Conservation (phyloP, 2,329 filamentous ascomycete genomes). For the Pseudogymnoascus sp. region DNA sequence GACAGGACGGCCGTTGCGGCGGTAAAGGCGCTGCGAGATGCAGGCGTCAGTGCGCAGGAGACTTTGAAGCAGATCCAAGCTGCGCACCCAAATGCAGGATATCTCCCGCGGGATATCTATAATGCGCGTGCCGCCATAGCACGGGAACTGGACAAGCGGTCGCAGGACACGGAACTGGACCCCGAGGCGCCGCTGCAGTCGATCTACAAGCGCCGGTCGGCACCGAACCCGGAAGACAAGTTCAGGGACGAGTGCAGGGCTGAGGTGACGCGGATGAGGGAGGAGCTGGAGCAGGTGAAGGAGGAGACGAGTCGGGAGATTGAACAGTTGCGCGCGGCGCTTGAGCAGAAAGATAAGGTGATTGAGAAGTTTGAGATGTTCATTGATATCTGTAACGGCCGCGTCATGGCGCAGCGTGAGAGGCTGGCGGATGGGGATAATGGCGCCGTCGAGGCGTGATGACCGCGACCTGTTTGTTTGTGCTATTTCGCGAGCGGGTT, state of each 20-base stretch:
- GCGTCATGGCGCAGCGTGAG: conserved; percentile 57
- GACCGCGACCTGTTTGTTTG: background rate
- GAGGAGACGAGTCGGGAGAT: conserved; percentile 53
- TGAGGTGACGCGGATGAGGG: conserved; percentile 51
- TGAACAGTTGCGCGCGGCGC: conserved; percentile 48
- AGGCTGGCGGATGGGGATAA: conserved; percentile 34
- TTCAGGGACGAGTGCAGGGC: conserved; percentile 55
- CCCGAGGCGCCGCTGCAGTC: conserved; percentile 49
- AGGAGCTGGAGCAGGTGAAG: conserved; percentile 48
- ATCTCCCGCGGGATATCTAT: conserved; percentile 59
- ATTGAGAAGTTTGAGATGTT: conserved; percentile 62
- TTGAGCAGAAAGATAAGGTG: conserved; percentile 56
- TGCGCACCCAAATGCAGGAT: conserved; percentile 55
- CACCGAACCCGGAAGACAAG: conserved; percentile 48
- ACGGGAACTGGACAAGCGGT: conserved; percentile 56
- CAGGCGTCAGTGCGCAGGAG: conserved; percentile 57
- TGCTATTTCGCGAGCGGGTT: background rate
- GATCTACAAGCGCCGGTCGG: conserved; percentile 52
- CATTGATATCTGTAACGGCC: conserved; percentile 61
- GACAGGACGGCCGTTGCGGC: conserved; percentile 62
- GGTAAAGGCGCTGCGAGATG: conserved; percentile 57
- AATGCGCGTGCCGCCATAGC: conserved; percentile 61
- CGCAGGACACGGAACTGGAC: conserved; percentile 43
- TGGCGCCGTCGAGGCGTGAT: background rate
- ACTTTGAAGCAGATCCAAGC: conserved; percentile 60